Percentiles rank a stretch among this genome's conserved stretches.
Evolutionary conservation across 2,329 filamentous ascomycete genomes (phyloP).

Genomic region (Colletotrichum sp.): DNA sequence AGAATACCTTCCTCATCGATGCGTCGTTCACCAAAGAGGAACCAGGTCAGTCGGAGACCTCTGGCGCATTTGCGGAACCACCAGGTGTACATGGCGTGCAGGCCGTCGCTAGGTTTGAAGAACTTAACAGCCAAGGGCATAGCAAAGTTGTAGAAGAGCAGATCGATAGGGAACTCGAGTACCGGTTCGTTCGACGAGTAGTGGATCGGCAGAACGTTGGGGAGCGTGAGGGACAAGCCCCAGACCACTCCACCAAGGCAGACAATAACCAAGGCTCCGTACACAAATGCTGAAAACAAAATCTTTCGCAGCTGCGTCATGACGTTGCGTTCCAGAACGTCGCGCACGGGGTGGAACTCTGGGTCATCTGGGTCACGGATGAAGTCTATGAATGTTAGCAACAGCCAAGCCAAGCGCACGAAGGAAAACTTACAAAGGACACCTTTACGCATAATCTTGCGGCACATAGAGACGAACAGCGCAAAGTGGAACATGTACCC

Average conservation of each 20-base stretch:
- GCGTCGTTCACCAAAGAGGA: slow-evolving; percentile 85
- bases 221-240: slow-evolving; percentile 74
- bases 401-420: background rate
- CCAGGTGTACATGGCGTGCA: slow-evolving; percentile 90
- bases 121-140: slow-evolving; percentile 87
- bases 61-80: slow-evolving; percentile 92
- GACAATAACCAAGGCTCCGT: slow-evolving; percentile 88
- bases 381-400: slow-evolving; percentile 68
- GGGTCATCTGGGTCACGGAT: slow-evolving; percentile 98
- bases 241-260: slow-evolving; percentile 96
- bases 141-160: slow-evolving; percentile 96
- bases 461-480: slow-evolving; percentile 97
- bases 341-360: slow-evolving; percentile 95
- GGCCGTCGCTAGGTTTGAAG: slow-evolving; percentile 82
- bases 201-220: slow-evolving; percentile 83
- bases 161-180: slow-evolving; percentile 90
- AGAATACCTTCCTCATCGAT: slow-evolving; percentile 82
- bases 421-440: slow-evolving; percentile 75
- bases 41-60: slow-evolving; percentile 82
- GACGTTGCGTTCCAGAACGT: slow-evolving; percentile 92
- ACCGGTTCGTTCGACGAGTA: slow-evolving; percentile 94
- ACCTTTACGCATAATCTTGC: slow-evolving; percentile 94
- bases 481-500: slow-evolving; percentile 99
- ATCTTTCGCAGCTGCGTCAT: slow-evolving; percentile 95
- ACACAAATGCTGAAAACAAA: slow-evolving; percentile 92